Evolutionary conservation across 2,329 filamentous ascomycete genomes (phyloP).

Genomic region (Magnaporthiopsis rhizophila): DNA sequence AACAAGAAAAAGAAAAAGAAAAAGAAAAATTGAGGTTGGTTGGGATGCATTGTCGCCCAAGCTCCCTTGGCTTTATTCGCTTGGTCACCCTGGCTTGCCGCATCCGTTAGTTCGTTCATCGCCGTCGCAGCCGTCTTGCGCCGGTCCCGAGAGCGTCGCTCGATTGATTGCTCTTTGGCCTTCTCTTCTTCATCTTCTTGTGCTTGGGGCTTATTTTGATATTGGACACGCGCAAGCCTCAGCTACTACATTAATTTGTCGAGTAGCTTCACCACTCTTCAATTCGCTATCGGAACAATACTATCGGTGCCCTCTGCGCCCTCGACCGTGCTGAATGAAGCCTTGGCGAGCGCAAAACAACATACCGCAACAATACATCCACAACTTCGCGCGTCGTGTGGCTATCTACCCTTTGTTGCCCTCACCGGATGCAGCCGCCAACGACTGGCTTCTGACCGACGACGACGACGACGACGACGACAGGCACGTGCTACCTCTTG

Average conservation of each 20-base stretch:
- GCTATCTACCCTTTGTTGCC: neutral
- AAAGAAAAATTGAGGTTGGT: neutral
- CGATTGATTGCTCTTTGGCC: neutral
- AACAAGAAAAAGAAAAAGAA: neutral
- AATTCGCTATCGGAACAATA: neutral
- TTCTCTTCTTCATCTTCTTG: neutral
- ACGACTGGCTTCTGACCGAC: neutral
- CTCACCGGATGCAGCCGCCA: neutral
- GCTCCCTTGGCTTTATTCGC: neutral
- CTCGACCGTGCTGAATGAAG: neutral
- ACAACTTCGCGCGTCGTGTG: neutral
- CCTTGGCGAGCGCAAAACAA: neutral
- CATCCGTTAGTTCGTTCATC: neutral
- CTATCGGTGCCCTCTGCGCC: neutral
- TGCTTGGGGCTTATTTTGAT: neutral
- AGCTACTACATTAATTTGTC: neutral
- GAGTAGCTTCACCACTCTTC: neutral
- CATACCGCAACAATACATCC: neutral
- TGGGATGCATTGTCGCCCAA: neutral
- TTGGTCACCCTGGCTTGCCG: neutral
- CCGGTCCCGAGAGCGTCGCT: neutral
- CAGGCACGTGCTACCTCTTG: no score
- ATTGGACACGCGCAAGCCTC: neutral
- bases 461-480: neutral
- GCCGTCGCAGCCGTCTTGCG: neutral